Evolutionary conservation across 495 filamentous ascomycete genomes (phyloP), one percentile per base, ranked within the genome.

Genomic region (Neurospora pannonica): DNA sequence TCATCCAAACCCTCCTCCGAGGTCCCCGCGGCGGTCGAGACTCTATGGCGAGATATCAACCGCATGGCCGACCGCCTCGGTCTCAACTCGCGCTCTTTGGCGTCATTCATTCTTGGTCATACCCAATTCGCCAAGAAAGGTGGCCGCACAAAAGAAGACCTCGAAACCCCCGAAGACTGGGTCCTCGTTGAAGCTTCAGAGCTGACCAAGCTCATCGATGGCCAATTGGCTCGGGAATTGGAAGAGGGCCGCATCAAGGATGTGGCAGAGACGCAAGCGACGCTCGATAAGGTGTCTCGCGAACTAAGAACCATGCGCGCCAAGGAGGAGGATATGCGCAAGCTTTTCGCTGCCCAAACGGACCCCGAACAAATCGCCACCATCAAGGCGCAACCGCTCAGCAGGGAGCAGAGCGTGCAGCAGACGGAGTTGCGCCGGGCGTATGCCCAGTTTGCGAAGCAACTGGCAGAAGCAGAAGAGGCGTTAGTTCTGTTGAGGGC

Each of bases 61-160:
- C 92, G 92, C 15, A 99, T 98, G 96, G 88, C 98, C 37, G 94
- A 98, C 78, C 94, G 92, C 3, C 82, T 98, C 24, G 97, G 95
- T 8, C 86, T 98, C 39, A 98, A 98, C 80, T 90, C 92, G 36
- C 90, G 93, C 5, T 88, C 90, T 13, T 81, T 99, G 36, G 84
- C 89, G 67, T 87, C 88, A 1, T 99, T 93, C 79, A 86, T 93
- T 36, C 84, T 86, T 42, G 91, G 90, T 28, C 92, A 95, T 73
- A 84, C 76, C 0, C 80, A 87, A 38, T 80, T 88, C 39, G 83
- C 83, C 71, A 85, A 89, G 72, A 78, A 84, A 28, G 81, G 79
- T 21, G 83, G 84, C 2, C 86, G 90, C 72, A 79, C 80, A 3
- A 82, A 86, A 46, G 83, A 89, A 62, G 86, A 92, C 73, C 87